These are phyloP conservation scores for Rubia balearica DNA, from an alignment of 305 asterid species.

Conservation along the genomic window DNA sequence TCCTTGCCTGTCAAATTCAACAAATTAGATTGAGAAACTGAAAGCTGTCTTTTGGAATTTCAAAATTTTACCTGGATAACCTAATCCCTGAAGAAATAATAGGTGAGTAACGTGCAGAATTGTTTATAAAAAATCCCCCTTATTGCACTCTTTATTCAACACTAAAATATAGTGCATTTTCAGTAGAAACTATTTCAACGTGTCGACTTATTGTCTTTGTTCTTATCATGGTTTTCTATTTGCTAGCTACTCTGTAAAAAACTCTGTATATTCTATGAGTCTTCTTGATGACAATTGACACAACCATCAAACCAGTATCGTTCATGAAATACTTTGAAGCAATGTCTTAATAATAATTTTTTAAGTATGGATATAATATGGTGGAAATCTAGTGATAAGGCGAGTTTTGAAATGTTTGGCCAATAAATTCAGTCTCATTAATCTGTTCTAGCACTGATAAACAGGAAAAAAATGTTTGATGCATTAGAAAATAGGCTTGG, in stretches of 20 bases:
- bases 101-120: background rate
- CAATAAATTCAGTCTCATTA: background rate
- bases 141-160: background rate
- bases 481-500: background rate
- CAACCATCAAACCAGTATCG: background rate
- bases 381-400: too few relatives aligned
- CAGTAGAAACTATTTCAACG: background rate
- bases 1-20: background rate
- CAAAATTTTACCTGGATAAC: background rate
- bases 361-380: background rate
- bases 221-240: background rate
- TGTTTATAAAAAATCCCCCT: background rate
- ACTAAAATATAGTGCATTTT: background rate
- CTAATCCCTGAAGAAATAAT: background rate
- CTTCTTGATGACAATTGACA: background rate
- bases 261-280: background rate
- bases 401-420: background rate
- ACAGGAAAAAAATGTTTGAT: too few relatives aligned
- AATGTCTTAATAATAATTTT: background rate
- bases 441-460: background rate
- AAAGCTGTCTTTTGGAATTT: background rate
- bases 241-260: background rate
- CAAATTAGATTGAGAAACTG: background rate
- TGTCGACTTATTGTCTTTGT: background rate
- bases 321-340: background rate